phyloP scores from a whole-genome alignment of 139 green algal genomes.

The Picochlorum sp. region DNA sequence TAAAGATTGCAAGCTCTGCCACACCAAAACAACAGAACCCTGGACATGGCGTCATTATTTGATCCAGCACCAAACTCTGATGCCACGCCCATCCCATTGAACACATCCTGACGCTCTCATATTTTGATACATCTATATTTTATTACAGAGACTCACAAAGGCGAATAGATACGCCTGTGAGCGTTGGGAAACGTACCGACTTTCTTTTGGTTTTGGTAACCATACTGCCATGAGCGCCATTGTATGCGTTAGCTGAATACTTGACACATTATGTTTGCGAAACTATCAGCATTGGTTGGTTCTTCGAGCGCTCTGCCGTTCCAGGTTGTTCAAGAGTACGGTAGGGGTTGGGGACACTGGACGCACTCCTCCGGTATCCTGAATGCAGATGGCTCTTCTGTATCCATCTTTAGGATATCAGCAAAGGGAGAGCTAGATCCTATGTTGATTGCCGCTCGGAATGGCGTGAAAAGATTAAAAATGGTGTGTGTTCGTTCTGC shows the following conservation, averaged over 20 bases:
- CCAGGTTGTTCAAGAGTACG: constrained; percentile 44
- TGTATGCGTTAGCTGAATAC: not conserved
- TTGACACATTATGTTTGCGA: constrained; percentile 59
- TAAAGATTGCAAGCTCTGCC: constrained; percentile 1
- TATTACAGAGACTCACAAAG: no score
- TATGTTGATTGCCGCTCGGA: constrained; percentile 53
- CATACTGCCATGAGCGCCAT: not conserved
- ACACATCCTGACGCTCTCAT: no score
- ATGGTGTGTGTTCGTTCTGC: constrained; percentile 24
- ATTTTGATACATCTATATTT: no score
- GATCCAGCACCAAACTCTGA: no score
- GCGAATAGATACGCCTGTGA: no score
- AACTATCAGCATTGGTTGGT: constrained; percentile 59
- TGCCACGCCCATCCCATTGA: no score
- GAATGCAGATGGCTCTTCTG: constrained; percentile 54
- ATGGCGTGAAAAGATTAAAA: constrained; percentile 71
- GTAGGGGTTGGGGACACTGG: constrained; percentile 58
- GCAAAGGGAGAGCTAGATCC: constrained; percentile 42
- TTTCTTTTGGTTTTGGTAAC: no score
- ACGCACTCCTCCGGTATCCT: constrained; percentile 49
- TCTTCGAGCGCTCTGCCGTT: constrained; percentile 58
- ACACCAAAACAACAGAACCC: not conserved
- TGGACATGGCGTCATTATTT: no score
- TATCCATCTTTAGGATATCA: constrained; percentile 69
- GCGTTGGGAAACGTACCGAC: no score